Conservation (phyloP, 495 filamentous ascomycete genomes). For the Pseudomonodictys pantanalensis region DNA sequence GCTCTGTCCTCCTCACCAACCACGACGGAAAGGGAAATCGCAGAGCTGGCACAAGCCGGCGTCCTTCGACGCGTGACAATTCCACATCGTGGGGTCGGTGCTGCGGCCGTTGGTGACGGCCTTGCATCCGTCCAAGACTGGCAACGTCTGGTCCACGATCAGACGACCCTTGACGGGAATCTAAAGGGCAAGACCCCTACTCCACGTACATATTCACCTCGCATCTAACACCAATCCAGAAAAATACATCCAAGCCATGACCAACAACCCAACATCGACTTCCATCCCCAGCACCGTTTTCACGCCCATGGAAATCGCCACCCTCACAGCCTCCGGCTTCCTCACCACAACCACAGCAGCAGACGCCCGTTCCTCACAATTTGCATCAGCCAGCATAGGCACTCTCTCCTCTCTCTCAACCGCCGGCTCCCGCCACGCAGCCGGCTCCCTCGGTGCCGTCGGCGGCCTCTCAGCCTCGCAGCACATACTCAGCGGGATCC, state of each 20-base stretch:
- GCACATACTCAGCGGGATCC: constrained; percentile 52
- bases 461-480: constrained; percentile 58
- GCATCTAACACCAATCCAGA: constrained; percentile 36
- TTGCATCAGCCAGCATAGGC: constrained; percentile 54
- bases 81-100: constrained; percentile 59
- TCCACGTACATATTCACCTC: not conserved
- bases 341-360: constrained; percentile 55
- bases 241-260: constrained; percentile 56
- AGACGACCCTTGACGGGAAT: constrained; percentile 46
- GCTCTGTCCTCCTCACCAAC: constrained; percentile 64
- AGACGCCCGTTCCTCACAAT: constrained; percentile 47
- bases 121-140: constrained; percentile 64
- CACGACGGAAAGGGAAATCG: constrained; percentile 69
- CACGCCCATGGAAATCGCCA: constrained; percentile 50
- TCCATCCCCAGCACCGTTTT: constrained; percentile 51
- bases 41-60: constrained; percentile 58
- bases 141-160: constrained; percentile 52
- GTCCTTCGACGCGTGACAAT: constrained; percentile 64
- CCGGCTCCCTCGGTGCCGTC: constrained; percentile 61
- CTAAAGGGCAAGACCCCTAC: constrained; percentile 47
- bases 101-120: constrained; percentile 64
- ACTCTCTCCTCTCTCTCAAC: constrained; percentile 53
- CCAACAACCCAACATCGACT: constrained; percentile 52
- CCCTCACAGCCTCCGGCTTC: constrained; percentile 69
- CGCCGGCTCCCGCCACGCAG: constrained; percentile 54